Evolutionary conservation across 768 basidiomycete genomes (phyloP).

Genomic region (Russula brevipes): DNA sequence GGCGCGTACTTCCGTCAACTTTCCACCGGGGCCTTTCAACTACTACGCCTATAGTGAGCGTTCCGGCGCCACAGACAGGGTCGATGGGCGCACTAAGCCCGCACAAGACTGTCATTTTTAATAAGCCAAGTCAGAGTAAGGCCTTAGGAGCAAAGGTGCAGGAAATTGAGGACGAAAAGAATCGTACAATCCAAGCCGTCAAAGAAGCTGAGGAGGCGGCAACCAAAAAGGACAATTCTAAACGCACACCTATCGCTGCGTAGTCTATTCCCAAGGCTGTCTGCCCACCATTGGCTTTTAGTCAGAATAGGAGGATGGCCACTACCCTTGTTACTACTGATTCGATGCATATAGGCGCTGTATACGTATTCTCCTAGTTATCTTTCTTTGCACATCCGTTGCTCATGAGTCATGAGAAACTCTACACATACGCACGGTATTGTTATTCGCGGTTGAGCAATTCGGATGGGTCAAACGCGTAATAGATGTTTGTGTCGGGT

Average conservation of each 20-base stretch:
- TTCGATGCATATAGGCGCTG: constrained; percentile 35
- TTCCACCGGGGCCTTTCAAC: constrained; percentile 76
- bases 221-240: constrained; percentile 57
- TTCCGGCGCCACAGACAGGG: constrained; percentile 58
- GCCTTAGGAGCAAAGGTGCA: constrained; percentile 47
- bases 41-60: constrained; percentile 54
- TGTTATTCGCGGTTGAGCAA: constrained; percentile 1
- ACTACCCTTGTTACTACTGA: constrained; percentile 8
- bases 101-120: constrained; percentile 69
- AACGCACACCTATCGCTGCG: constrained; percentile 34
- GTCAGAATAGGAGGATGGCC: background rate
- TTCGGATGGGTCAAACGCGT: background rate
- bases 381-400: constrained; percentile 20
- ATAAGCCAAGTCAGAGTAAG: constrained; percentile 37
- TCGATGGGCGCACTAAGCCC: constrained; percentile 60
- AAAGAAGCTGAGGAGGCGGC: constrained; percentile 57
- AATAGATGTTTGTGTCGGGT: constrained; percentile 14
- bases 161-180: constrained; percentile 63
- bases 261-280: background rate
- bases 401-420: constrained; percentile 1
- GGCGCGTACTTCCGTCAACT: constrained; percentile 68
- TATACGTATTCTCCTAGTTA: constrained; percentile 62
- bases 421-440: constrained; percentile 9
- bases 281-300: background rate
- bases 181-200: constrained; percentile 58